Evolutionary conservation across 1,284 basidiomycete species (phyloP).

Genomic region (Moesziomyces antarcticus): DNA sequence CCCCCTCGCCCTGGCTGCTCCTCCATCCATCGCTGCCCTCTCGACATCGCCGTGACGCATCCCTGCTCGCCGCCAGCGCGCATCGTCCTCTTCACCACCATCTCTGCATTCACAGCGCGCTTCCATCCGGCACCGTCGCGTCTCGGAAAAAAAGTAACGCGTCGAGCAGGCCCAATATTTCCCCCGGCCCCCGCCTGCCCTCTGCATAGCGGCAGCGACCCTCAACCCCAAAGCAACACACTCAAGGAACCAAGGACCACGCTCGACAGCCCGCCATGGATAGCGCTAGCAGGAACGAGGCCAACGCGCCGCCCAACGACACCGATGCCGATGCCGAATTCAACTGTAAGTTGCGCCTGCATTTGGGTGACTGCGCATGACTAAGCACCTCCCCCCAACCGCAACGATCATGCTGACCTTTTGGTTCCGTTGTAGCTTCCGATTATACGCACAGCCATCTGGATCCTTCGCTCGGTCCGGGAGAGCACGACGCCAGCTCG

Average conservation of each 20-base stretch:
- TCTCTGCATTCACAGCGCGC: background rate
- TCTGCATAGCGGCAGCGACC: too few species aligned
- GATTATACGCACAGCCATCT: constrained; percentile 43
- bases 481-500: background rate
- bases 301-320: constrained; percentile 21
- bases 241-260: background rate
- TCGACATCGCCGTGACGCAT: background rate
- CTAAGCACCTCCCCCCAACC: constrained; percentile 8
- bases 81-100: background rate
- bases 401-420: constrained; percentile 7
- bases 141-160: background rate
- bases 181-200: too few species aligned
- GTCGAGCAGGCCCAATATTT: background rate
- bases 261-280: constrained; percentile 14
- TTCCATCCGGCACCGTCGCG: background rate
- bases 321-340: constrained; percentile 18
- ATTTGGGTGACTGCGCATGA: constrained; percentile 25
- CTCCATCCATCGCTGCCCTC: background rate
- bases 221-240: too few species aligned
- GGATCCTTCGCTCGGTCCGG: constrained; percentile 14
- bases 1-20: background rate
- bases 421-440: constrained; percentile 18
- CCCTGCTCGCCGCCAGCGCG: background rate
- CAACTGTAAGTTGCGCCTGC: constrained; percentile 21
- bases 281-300: constrained; percentile 3